Evolutionary conservation across 2,329 filamentous ascomycete species (phyloP).

Genomic region (Rhynchosporium graminicola): DNA sequence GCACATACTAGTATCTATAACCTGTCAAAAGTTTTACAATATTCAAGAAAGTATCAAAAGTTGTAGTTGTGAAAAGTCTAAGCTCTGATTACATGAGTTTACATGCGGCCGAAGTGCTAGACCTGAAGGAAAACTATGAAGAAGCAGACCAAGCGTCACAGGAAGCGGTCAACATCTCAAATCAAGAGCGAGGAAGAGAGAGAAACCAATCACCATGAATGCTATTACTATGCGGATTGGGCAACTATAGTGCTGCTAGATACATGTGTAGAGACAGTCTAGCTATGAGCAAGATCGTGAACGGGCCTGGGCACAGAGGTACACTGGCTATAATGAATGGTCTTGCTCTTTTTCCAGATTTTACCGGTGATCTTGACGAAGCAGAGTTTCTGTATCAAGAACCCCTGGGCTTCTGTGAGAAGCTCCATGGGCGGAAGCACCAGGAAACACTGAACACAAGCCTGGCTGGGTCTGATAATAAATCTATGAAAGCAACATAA

Average conservation of each 20-base stretch:
- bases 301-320: background rate
- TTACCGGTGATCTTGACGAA: background rate
- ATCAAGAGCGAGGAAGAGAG: too few relatives aligned
- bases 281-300: background rate
- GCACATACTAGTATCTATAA: too few relatives aligned
- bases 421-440: constrained; percentile 16
- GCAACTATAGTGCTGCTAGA: background rate
- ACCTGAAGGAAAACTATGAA: too few relatives aligned
- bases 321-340: background rate
- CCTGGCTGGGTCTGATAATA: constrained; percentile 37
- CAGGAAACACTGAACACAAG: constrained; percentile 24
- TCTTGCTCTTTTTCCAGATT: background rate
- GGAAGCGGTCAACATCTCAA: too few relatives aligned
- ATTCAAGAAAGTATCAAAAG: too few relatives aligned
- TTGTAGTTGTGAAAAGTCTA: too few relatives aligned
- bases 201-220: too few relatives aligned
- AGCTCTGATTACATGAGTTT: too few relatives aligned
- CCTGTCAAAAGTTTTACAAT: too few relatives aligned
- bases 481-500: constrained; percentile 30
- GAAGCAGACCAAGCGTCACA: too few relatives aligned
- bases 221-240: too few relatives aligned
- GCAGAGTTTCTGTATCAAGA: background rate
- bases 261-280: background rate
- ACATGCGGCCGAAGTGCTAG: too few relatives aligned
- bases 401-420: background rate